Evolutionary conservation across 225 moss, liverwort and hornwort genomes (phyloP).

Genomic region (Bryoerythrophyllum caledonicum): DNA sequence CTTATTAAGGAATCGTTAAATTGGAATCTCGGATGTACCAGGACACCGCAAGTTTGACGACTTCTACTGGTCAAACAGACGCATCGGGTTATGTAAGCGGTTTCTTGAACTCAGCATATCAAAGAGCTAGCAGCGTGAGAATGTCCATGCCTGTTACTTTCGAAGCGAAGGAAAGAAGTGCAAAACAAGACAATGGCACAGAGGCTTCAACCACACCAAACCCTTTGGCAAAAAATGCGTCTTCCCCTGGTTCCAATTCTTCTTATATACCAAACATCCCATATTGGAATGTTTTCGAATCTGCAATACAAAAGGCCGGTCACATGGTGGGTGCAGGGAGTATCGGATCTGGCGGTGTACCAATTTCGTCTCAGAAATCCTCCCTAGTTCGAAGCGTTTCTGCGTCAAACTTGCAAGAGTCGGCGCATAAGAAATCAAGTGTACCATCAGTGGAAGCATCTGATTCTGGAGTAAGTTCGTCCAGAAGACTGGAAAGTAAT

Average conservation of each 20-base stretch:
- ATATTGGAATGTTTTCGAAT: constrained; percentile 60
- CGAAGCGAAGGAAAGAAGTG: constrained; percentile 38
- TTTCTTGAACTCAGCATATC: constrained; percentile 61
- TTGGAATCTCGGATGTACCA: constrained; percentile 25
- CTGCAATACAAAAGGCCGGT: constrained; percentile 64
- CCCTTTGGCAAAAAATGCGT: background rate
- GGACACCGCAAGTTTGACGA: constrained; percentile 25
- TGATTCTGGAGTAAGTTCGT: constrained; percentile 34
- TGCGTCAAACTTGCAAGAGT: constrained; percentile 46
- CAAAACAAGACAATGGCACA: constrained; percentile 22
- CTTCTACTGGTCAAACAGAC: constrained; percentile 33
- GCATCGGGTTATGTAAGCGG: constrained; percentile 54
- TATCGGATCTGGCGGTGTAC: constrained; percentile 26
- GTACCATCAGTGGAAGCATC: constrained; percentile 33
- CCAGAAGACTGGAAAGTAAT: constrained; percentile 6
- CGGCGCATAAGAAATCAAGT: constrained; percentile 8
- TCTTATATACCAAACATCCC: constrained; percentile 45
- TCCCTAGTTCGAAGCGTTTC: constrained; percentile 44
- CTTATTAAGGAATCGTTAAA: background rate
- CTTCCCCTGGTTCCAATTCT: constrained; percentile 27
- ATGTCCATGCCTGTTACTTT: constrained; percentile 44
- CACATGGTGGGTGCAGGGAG: constrained; percentile 58
- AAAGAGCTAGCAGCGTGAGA: constrained; percentile 63
- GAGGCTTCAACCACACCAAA: constrained; percentile 18
- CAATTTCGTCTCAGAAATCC: constrained; percentile 32